These are phyloP conservation scores for Coemansia sp. DNA, from an alignment of 192 early-diverging fungal genomes.

Conservation along the genomic window DNA sequence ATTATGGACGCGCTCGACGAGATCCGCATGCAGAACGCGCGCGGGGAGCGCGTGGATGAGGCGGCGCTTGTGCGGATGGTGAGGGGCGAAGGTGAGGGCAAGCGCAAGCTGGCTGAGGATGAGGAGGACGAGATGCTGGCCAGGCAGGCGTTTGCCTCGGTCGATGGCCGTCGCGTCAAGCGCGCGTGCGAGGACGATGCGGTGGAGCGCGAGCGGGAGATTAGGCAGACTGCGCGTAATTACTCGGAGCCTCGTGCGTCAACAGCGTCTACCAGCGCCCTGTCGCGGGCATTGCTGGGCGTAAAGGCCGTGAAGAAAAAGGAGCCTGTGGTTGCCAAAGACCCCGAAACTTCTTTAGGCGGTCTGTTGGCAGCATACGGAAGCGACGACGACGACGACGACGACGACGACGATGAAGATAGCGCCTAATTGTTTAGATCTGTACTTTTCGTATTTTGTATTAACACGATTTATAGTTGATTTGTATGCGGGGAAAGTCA, in stretches of 20 bases:
- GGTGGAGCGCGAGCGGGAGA: constrained; percentile 10
- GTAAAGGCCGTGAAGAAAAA: constrained; percentile 1
- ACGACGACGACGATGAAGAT: too few species aligned
- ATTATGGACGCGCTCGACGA: constrained; percentile 96
- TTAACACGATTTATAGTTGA: background rate
- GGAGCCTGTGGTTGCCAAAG: background rate
- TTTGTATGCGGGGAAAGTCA: too few species aligned
- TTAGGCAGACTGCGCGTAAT: background rate
- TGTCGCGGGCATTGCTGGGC: background rate
- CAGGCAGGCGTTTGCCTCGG: constrained; percentile 19
- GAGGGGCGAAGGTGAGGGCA: background rate
- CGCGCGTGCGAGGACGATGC: constrained; percentile 38
- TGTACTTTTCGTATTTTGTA: background rate
- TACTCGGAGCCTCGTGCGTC: background rate
- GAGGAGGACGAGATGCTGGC: constrained; percentile 33
- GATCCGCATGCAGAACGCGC: constrained; percentile 84
- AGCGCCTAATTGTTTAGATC: too few species aligned
- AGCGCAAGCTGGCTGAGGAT: background rate
- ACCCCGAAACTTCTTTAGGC: constrained; percentile 4
- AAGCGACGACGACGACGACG: constrained; percentile 9
- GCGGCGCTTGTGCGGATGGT: background rate
- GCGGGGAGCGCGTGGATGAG: constrained; percentile 66
- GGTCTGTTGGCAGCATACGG: constrained; percentile 43
- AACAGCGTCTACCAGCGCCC: background rate
- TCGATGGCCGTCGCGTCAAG: constrained; percentile 22